Evolutionary conservation across 2,329 filamentous ascomycete species (phyloP), one percentile per base, ranked within the genome.

Genomic region (Pseudonectria buxi): DNA sequence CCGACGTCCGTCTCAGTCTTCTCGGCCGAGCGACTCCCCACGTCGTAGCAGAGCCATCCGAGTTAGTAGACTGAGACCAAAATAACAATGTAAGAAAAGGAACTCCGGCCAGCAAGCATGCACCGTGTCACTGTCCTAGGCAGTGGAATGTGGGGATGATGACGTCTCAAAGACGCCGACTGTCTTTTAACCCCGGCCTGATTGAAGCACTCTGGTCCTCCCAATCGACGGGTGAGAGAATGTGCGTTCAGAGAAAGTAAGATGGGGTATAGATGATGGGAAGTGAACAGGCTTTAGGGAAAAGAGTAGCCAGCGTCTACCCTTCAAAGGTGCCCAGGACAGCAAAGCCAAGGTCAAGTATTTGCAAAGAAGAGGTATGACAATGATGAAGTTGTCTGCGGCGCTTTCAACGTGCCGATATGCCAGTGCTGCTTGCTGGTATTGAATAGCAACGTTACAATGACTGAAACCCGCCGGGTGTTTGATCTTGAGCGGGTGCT

Each of bases 331-430:
- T 33, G 36, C 34, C 39, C n/a, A 38, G 27, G 24, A 30, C 35
- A 29, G 35, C 32, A 33, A 26, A 29, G 18, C 24, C 28, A 34
- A 32, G 31, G 36, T 34, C 18, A 30, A 26, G 37, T 36, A 33
- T 44, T 26, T 35, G 33, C 33, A 39, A 46, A 36, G 30, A 43
- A 15, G 26, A 22, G 36, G 12, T 39, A 24, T 27, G 30, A 29
- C 24, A 22, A 22, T 22, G 18, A 22, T 22, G 22, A 27, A 22
- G 28, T 39, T 32, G 33, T 42, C 38, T 45, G 43, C 44, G 41
- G 54, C 49, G 54, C 40, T 48, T 40, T 55, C 54, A 53, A 56
- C 44, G 50, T 51, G 50, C 53, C 44, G 44, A 31, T 35, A 33
- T 47, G 43, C 31, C 36, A 22, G 44, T 43, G 33, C 35, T 31